A percentile compares a stretch with the other conserved stretches of the same genome.
Evolutionary conservation across 2,329 filamentous ascomycete genomes (phyloP).

Genomic region (Pestalotiopsis sp.): DNA sequence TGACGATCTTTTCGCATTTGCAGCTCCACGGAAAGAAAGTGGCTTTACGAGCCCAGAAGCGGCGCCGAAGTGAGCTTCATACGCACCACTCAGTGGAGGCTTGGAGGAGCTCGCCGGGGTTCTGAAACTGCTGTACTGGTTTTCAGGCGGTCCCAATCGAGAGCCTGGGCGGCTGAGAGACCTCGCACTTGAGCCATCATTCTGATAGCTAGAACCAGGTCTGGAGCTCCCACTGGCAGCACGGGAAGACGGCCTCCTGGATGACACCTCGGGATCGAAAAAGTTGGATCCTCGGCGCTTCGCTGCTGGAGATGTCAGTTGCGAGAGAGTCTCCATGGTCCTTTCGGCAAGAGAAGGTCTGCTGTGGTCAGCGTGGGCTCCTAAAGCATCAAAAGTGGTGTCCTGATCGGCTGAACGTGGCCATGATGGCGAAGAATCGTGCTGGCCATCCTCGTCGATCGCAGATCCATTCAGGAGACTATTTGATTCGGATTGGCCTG

Average conservation of each 20-base stretch:
- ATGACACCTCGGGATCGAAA: slow-evolving; percentile 64
- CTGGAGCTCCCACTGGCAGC: slow-evolving; percentile 48
- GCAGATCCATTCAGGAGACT: slow-evolving; percentile 17
- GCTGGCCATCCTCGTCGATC: slow-evolving; percentile 18
- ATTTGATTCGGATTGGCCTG: slow-evolving; percentile 22
- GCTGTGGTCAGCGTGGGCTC: slow-evolving; percentile 14
- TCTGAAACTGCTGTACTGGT: slow-evolving; percentile 40
- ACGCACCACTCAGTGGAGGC: slow-evolving; percentile 43
- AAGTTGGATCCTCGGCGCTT: slow-evolving; percentile 71
- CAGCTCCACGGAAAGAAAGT: slow-evolving; percentile 29
- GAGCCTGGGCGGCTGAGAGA: slow-evolving; percentile 59
- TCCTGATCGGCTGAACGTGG: slow-evolving; percentile 22
- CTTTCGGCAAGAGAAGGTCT: slow-evolving; percentile 72
- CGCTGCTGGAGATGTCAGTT: slow-evolving; percentile 75
- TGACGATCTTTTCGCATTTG: slow-evolving; percentile 23
- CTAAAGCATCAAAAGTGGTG: slow-evolving; percentile 27
- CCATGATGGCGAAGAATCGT: slow-evolving; percentile 24
- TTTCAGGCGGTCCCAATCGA: slow-evolving; percentile 51
- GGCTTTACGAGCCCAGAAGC: slow-evolving; percentile 37
- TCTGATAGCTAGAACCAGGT: slow-evolving; percentile 63
- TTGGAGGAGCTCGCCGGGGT: slow-evolving; percentile 47
- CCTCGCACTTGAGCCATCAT: slow-evolving; percentile 57
- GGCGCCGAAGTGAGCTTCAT: slow-evolving; percentile 45
- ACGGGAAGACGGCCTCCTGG: slow-evolving; percentile 56
- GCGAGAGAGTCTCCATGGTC: slow-evolving; percentile 81